A percentile compares a stretch with the other conserved stretches of the same genome.
Evolutionary conservation across 371 early-diverging fungal genomes (phyloP).

Genomic region (Funneliformis caledonium): DNA sequence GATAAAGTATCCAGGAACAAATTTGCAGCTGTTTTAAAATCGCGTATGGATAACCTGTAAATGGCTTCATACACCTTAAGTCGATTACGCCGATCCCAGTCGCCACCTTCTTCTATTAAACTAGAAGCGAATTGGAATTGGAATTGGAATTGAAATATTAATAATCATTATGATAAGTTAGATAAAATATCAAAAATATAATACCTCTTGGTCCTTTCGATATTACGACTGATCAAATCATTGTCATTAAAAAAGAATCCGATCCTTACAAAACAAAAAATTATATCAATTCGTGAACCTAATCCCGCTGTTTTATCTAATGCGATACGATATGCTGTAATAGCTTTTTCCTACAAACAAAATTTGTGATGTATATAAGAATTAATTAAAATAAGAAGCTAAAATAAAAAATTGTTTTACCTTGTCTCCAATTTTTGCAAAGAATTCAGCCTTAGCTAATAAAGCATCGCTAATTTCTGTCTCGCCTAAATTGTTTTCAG

Average conservation of each 20-base stretch:
- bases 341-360: slow-evolving; percentile 77
- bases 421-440: slow-evolving; percentile 95
- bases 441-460: slow-evolving; percentile 90
- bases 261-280: slow-evolving; percentile 89
- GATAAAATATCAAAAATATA: background rate
- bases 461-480: slow-evolving; percentile 92
- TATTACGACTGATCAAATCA: slow-evolving; percentile 75
- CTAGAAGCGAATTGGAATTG: slow-evolving; percentile 47
- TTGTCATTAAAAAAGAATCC: slow-evolving; percentile 94
- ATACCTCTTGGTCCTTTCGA: slow-evolving; percentile 78
- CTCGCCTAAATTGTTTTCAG: slow-evolving; percentile 91
- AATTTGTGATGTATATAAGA: background rate
- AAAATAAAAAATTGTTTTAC: slow-evolving; percentile 49
- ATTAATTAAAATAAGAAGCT: background rate
- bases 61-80: slow-evolving; percentile 98
- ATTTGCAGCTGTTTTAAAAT: slow-evolving; percentile 92
- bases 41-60: slow-evolving; percentile 89
- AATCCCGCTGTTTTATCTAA: slow-evolving; percentile 87
- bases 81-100: slow-evolving; percentile 99
- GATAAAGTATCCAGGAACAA: slow-evolving; percentile 94
- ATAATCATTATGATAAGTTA: background rate
- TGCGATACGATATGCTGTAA: slow-evolving; percentile 80
- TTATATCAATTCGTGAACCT: slow-evolving; percentile 91
- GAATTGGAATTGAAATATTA: background rate
- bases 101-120: slow-evolving; percentile 96